Conservation (phyloP, 441 rosid species). For the Brassica hybrid region DNA sequence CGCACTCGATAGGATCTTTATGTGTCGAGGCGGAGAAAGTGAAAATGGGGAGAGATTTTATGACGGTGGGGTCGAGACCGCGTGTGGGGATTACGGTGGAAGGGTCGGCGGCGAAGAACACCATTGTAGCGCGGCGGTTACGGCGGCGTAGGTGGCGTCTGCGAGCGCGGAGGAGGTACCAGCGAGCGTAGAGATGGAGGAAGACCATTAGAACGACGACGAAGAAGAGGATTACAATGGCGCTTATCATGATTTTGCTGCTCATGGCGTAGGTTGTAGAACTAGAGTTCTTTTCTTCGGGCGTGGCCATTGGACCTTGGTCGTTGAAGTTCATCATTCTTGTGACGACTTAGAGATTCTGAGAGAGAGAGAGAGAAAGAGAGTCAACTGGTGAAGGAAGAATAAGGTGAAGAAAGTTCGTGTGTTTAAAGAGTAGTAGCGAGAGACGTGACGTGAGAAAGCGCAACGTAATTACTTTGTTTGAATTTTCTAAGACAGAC, state of each 20-base stretch:
- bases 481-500: constrained; percentile 9
- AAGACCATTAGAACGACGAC: constrained; percentile 63
- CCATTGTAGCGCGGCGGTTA: constrained; percentile 54
- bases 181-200: constrained; percentile 83
- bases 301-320: neutral
- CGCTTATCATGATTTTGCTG: constrained; percentile 73
- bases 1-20: constrained; percentile 65
- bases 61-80: constrained; percentile 64
- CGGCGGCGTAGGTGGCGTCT: constrained; percentile 56
- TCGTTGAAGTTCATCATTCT: constrained; percentile 24
- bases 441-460: constrained; percentile 40
- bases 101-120: constrained; percentile 48
- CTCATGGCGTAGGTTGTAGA: constrained; percentile 50
- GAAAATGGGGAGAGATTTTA: constrained; percentile 74
- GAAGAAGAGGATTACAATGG: constrained; percentile 70
- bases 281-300: neutral
- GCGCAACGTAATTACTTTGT: constrained; percentile 19
- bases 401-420: constrained; percentile 18
- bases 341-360: neutral
- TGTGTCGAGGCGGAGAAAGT: constrained; percentile 47
- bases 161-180: constrained; percentile 70
- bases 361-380: constrained; percentile 7
- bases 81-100: constrained; percentile 37
- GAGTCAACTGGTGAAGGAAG: constrained; percentile 25
- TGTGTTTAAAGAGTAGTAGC: neutral